A percentile compares a stretch with the other conserved stretches of the same genome.
phyloP scores from a whole-genome alignment of 495 filamentous ascomycete species.

The Thozetella sp. region DNA sequence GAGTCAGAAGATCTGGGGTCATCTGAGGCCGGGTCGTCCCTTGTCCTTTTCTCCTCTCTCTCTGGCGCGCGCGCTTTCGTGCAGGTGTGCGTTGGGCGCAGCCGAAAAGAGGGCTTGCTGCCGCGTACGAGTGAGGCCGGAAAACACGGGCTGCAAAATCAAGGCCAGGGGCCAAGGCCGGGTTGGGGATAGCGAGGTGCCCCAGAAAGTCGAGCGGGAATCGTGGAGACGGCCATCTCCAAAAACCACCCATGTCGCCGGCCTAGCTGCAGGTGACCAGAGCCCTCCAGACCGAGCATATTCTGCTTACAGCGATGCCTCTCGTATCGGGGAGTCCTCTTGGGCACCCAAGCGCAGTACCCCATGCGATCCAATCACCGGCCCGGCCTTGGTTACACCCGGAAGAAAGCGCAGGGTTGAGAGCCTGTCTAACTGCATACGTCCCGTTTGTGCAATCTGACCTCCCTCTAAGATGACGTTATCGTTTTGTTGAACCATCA shows the following conservation, averaged over 20 bases:
- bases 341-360: background rate
- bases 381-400: background rate
- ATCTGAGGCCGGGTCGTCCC: no score
- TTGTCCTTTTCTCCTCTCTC: slow-evolving; percentile 1
- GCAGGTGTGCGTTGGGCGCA: background rate
- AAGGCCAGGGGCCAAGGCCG: background rate
- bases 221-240: slow-evolving; percentile 3
- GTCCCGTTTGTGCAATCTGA: background rate
- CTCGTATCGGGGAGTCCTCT: background rate
- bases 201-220: slow-evolving; percentile 3
- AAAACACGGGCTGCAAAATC: background rate
- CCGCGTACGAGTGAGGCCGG: background rate
- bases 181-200: background rate
- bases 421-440: background rate
- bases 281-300: slow-evolving; percentile 1
- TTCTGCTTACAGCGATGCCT: background rate
- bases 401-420: background rate
- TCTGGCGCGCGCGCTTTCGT: slow-evolving; percentile 2
- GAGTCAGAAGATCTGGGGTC: no score
- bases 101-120: background rate
- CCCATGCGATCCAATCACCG: background rate
- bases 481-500: background rate
- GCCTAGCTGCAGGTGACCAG: slow-evolving; percentile 1
- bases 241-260: slow-evolving; percentile 2
- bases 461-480: background rate